Conservation (phyloP, 768 basidiomycete genomes). For the Agrocybe pediades region DNA sequence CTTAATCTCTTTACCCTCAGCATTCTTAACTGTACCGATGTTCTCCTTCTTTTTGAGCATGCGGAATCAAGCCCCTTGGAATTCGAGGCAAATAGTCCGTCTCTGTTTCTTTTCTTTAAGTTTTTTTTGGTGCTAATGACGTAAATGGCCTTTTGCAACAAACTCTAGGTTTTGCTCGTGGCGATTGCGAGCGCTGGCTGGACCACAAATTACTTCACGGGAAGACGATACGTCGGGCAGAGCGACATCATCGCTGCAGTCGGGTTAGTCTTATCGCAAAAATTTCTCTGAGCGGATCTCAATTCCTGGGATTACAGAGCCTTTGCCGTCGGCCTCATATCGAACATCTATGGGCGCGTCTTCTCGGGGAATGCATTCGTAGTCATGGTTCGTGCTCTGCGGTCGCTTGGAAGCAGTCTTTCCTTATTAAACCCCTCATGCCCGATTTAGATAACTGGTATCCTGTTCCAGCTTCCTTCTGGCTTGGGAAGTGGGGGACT, state of each 20-base stretch:
- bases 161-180: slow-evolving; percentile 47
- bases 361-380: slow-evolving; percentile 78
- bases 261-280: slow-evolving; percentile 42
- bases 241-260: slow-evolving; percentile 79
- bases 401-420: background rate
- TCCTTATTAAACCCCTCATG: slow-evolving; percentile 6
- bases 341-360: slow-evolving; percentile 77
- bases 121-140: background rate
- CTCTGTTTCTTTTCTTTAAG: background rate
- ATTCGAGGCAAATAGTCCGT: slow-evolving; percentile 54
- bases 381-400: slow-evolving; percentile 59
- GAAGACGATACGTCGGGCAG: slow-evolving; percentile 61
- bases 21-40: slow-evolving; percentile 72
- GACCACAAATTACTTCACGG: slow-evolving; percentile 76
- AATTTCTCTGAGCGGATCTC: slow-evolving; percentile 3
- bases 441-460: slow-evolving; percentile 59
- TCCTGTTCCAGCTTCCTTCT: slow-evolving; percentile 84
- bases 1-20: slow-evolving; percentile 29
- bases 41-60: slow-evolving; percentile 68
- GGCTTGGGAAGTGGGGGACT: slow-evolving; percentile 82
- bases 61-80: slow-evolving; percentile 62
- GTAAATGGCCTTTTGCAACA: background rate
- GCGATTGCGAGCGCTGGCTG: slow-evolving; percentile 70
- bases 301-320: slow-evolving; percentile 42
- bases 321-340: slow-evolving; percentile 78